Evolutionary conservation across 2,329 filamentous ascomycete genomes (phyloP), one percentile per base, ranked within the genome.

Genomic region (Fusarium nygamai): DNA sequence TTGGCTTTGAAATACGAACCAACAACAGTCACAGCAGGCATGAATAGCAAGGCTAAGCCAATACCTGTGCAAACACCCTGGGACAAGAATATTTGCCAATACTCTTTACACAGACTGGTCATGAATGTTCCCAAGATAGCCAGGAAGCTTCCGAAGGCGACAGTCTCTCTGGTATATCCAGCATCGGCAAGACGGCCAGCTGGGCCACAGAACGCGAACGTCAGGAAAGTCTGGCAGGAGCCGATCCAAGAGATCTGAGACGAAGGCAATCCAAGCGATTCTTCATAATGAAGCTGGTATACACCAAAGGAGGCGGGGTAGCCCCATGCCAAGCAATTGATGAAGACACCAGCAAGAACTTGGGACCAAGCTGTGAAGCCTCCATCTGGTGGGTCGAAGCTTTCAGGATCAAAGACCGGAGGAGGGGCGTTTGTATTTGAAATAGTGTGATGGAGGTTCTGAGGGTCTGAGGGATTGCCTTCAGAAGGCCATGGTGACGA

Each of bases 1-100:
- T 84, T 87, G 54, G 83, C 84, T 50, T 84, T 84, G 78, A 93
- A 93, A 77, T 92, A 92, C 36, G 90, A 88, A 20, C 89, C 87
- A 17, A 92, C 82, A 47, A 92, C 86, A 24, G 90, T 88, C 34
- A 92, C 85, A 33, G 87, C 85, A 5, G 90, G 88, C 67, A 90
- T 86, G 79, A 89, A 92, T 41, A 90, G 81, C 62, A 88, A 84
- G 20, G 89, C 90, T 41, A 87, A 84, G 7, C 89, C 89, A 13
- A 88, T 69, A 3, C 87, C 88, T 8, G 84, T 82, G 67, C 86
- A 86, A 38, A 89, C 62, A 22, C 88, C 89, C 77, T 90, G 89
- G 3, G 86, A 82, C 19, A 90, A 81, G 43, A 90, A 81, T 46
- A 90, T 83, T 73, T 89, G 86, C 85, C 85, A 89, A 80, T 89